phyloP scores from a whole-genome alignment of 495 filamentous ascomycete genomes.

The Penicillium turbatum region DNA sequence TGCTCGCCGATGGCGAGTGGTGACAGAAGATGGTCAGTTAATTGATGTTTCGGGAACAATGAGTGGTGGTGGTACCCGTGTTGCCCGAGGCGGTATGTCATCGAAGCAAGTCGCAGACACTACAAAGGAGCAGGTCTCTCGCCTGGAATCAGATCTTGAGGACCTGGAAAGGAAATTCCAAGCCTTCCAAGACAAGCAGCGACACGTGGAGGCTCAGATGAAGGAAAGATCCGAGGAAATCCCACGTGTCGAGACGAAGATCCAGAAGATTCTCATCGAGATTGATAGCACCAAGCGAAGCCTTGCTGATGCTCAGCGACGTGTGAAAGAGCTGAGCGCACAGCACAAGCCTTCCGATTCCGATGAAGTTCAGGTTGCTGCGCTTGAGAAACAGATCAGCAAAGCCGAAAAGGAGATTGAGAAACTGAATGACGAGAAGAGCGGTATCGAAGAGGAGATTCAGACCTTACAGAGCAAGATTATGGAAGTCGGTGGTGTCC shows the following conservation, averaged over 20 bases:
- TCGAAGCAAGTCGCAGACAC: constrained; percentile 84
- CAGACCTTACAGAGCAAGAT: constrained; percentile 90
- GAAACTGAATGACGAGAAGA: constrained; percentile 73
- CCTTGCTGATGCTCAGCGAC: constrained; percentile 74
- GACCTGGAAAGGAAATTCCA: constrained; percentile 73
- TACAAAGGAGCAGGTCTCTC: constrained; percentile 79
- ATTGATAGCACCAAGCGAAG: constrained; percentile 82
- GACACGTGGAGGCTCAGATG: constrained; percentile 67
- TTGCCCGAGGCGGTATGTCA: constrained; percentile 89
- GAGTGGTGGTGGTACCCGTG: constrained; percentile 89
- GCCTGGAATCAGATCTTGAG: constrained; percentile 84
- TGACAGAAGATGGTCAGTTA: constrained; percentile 89
- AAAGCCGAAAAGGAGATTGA: constrained; percentile 68
- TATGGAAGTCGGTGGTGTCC: constrained; percentile 94
- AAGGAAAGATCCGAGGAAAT: constrained; percentile 74
- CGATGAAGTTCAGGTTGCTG: constrained; percentile 64
- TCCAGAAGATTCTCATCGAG: constrained; percentile 88
- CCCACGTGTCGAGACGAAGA: constrained; percentile 79
- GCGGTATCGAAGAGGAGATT: constrained; percentile 86
- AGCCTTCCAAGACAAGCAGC: constrained; percentile 73
- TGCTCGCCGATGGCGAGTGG: constrained; percentile 86
- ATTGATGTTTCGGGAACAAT: constrained; percentile 98
- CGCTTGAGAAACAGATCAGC: constrained; percentile 69
- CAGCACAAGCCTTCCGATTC: constrained; percentile 75
- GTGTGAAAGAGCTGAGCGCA: constrained; percentile 74